Percentiles rank a stretch among this genome's conserved stretches.
These are phyloP conservation scores for Aspergillus sp. DNA, from an alignment of 2,329 filamentous ascomycete species.

Conservation along the genomic window DNA sequence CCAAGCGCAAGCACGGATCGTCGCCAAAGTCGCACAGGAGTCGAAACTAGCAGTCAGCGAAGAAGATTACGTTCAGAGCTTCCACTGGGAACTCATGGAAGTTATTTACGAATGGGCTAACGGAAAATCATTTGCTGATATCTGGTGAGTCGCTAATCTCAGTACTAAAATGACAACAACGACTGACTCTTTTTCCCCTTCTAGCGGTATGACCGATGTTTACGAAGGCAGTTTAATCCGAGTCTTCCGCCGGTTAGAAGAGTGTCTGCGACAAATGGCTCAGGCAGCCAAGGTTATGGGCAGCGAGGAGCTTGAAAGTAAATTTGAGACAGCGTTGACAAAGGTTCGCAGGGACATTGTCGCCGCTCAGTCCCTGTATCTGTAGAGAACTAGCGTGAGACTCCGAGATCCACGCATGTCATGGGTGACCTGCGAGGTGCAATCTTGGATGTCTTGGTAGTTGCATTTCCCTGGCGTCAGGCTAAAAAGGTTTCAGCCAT, in stretches of 20 bases:
- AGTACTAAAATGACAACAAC: not conserved
- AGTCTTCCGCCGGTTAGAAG: constrained; percentile 91
- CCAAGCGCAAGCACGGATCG: constrained; percentile 78
- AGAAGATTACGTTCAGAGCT: constrained; percentile 83
- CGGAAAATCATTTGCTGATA: constrained; percentile 84
- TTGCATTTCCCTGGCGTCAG: constrained; percentile 26
- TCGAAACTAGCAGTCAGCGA: constrained; percentile 93
- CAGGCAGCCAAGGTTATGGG: constrained; percentile 98
- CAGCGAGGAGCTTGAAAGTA: constrained; percentile 85
- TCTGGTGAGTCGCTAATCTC: constrained; percentile 69
- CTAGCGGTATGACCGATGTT: constrained; percentile 96
- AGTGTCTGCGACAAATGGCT: constrained; percentile 90
- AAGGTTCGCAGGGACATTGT: constrained; percentile 94
- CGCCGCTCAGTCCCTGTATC: constrained; percentile 87
- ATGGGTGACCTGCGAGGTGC: constrained; percentile 1
- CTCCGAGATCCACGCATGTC: not conserved
- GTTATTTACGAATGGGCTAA: constrained; percentile 91
- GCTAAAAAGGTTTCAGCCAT: constrained; percentile 15
- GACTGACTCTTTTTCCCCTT: constrained; percentile 11
- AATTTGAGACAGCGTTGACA: constrained; percentile 81
- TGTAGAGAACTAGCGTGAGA: constrained; percentile 54
- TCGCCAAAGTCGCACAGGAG: constrained; percentile 92
- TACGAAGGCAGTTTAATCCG: constrained; percentile 97
- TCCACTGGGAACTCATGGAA: constrained; percentile 97
- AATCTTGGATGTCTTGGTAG: constrained; percentile 16